phyloP scores from a whole-genome alignment of 2,329 filamentous ascomycete species.

The Aspergillus glaucus region DNA sequence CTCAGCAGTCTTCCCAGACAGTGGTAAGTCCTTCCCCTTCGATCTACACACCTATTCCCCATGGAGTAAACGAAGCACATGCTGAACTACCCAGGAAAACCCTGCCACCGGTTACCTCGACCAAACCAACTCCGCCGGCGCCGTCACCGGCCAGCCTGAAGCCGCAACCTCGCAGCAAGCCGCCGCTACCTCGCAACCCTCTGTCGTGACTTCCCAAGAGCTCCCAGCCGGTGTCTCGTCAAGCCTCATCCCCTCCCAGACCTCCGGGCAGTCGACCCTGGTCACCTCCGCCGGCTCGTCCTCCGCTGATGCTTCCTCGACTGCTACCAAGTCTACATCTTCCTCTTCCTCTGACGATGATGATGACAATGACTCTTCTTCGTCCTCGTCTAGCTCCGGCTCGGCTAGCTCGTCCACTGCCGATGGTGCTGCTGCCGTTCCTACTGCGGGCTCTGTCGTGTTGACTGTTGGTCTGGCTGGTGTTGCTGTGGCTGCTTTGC shows the following conservation, averaged over 20 bases:
- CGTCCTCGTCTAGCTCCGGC: constrained; percentile 8
- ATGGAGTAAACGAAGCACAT: background rate
- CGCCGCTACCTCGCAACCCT: constrained; percentile 30
- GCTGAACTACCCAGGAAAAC: constrained; percentile 31
- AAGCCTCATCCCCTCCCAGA: constrained; percentile 19
- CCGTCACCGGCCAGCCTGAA: constrained; percentile 44
- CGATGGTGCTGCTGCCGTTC: constrained; percentile 27
- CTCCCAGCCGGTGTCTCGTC: constrained; percentile 32
- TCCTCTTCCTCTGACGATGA: constrained; percentile 12
- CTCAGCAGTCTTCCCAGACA: constrained; percentile 28
- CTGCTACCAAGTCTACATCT: constrained; percentile 15
- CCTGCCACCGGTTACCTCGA: constrained; percentile 40
- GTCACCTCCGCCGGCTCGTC: constrained; percentile 13
- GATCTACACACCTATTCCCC: background rate
- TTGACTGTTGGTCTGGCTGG: constrained; percentile 37
- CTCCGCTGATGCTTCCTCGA: constrained; percentile 15
- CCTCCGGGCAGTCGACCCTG: constrained; percentile 16
- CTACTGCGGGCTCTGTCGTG: constrained; percentile 31
- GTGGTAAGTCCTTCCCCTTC: constrained; percentile 13
- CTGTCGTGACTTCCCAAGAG: constrained; percentile 30
- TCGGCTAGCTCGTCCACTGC: constrained; percentile 17
- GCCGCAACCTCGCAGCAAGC: constrained; percentile 29
- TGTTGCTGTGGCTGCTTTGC: constrained; percentile 37
- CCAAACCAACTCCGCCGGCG: constrained; percentile 44
- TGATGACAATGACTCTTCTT: constrained; percentile 14